phyloP scores from a whole-genome alignment of 805 yeast species.

The Saccharomycopsis sp. region DNA sequence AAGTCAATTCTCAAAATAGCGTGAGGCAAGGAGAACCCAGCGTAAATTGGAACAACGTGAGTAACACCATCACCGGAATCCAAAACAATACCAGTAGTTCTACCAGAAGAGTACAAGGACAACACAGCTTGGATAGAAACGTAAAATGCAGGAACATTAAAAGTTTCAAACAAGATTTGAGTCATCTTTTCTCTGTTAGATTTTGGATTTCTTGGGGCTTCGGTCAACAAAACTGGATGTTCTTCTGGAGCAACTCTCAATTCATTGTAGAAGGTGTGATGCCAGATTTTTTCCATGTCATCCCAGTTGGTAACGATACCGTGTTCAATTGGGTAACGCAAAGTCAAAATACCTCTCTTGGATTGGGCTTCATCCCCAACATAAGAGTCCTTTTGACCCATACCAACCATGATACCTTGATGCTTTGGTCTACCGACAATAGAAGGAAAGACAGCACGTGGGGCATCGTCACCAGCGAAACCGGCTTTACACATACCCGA shows the following conservation, averaged over 20 bases:
- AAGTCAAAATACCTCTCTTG: conserved; percentile 98
- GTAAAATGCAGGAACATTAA: conserved; percentile 99
- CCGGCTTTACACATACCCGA: conserved; percentile 99
- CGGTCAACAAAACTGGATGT: conserved; percentile 98
- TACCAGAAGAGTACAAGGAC: conserved; percentile 97
- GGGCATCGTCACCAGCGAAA: conserved; percentile 99
- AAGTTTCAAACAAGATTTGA: conserved; percentile 97
- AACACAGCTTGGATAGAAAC: conserved; percentile 97
- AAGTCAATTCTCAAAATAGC: conserved; percentile 97
- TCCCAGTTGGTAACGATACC: conserved; percentile 99
- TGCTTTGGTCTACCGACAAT: conserved; percentile 99
- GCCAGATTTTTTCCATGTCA: conserved; percentile 99
- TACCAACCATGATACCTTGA: conserved; percentile 99
- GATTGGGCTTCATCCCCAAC: conserved; percentile 99
- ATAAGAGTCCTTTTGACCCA: conserved; percentile 99
- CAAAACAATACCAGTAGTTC: conserved; percentile 99
- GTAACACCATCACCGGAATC: conserved; percentile 99
- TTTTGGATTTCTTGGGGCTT: conserved; percentile 99
- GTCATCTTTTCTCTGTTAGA: conserved; percentile 99
- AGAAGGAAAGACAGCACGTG: conserved; percentile 99
- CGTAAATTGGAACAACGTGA: conserved; percentile 99
- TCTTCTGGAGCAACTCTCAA: conserved; percentile 99
- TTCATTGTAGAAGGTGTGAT: conserved; percentile 99
- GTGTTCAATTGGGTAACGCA: conserved; percentile 99
- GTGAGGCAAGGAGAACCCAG: conserved; percentile 98